These are phyloP conservation scores for Alternaria viburni DNA, from an alignment of 2,329 filamentous ascomycete species.

Conservation along the genomic window DNA sequence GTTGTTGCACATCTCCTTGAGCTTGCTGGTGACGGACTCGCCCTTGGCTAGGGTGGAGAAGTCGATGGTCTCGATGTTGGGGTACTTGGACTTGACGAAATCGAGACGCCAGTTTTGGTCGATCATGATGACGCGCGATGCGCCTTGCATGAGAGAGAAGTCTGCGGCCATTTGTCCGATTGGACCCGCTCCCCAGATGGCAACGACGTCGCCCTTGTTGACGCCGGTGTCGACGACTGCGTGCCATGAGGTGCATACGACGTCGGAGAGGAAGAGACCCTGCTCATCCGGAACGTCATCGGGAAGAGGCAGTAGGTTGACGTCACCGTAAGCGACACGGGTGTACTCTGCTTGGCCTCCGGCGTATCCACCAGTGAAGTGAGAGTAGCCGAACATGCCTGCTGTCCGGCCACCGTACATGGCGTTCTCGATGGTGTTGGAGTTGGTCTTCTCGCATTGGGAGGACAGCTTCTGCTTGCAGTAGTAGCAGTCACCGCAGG, in stretches of 20 bases:
- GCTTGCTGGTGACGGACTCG: conserved; percentile 70
- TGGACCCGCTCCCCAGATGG: conserved; percentile 86
- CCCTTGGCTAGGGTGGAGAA: conserved; percentile 68
- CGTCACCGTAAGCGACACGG: conserved; percentile 78
- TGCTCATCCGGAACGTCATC: conserved; percentile 85
- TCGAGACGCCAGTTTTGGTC: conserved; percentile 76
- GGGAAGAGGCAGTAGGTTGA: conserved; percentile 81
- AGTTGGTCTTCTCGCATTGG: conserved; percentile 80
- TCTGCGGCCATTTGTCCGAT: conserved; percentile 80
- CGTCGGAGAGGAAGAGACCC: conserved; percentile 79
- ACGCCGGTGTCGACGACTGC: conserved; percentile 83
- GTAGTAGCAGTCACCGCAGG: conserved; percentile 71
- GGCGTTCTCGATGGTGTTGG: conserved; percentile 71
- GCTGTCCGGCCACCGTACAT: conserved; percentile 82
- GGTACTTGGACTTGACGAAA: conserved; percentile 69
- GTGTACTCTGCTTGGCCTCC: conserved; percentile 89
- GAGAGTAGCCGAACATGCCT: conserved; percentile 65
- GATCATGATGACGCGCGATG: conserved; percentile 77
- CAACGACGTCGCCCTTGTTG: conserved; percentile 77
- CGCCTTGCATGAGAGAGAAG: conserved; percentile 73
- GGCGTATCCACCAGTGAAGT: conserved; percentile 85
- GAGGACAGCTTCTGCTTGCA: conserved; percentile 80
- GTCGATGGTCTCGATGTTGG: conserved; percentile 72
- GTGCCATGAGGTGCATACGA: conserved; percentile 80
- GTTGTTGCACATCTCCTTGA: conserved; percentile 76